Conservation (phyloP, 2,329 filamentous ascomycete genomes). For the Aspergillus quadricinctus region DNA sequence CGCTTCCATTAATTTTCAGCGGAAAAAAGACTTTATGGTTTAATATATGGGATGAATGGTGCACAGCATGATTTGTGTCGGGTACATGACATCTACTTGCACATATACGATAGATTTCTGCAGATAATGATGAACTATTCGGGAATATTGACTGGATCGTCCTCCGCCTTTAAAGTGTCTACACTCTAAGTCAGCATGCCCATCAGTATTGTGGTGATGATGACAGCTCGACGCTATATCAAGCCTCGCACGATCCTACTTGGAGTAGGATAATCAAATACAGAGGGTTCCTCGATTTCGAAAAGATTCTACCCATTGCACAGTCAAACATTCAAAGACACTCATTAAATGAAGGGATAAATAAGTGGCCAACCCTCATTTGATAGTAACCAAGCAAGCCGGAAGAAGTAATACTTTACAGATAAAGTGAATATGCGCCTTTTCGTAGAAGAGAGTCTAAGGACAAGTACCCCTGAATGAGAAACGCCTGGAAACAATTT, state of each 20-base stretch:
- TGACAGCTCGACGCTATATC: not conserved
- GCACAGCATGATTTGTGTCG: not conserved
- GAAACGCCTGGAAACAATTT: not conserved
- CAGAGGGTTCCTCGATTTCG: not conserved
- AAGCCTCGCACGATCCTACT: not conserved
- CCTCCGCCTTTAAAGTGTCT: not conserved
- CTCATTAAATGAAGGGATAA: not conserved
- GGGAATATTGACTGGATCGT: not conserved
- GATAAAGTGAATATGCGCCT: not conserved
- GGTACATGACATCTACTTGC: not conserved
- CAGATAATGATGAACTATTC: not conserved
- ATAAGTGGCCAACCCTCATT: not conserved
- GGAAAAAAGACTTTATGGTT: not conserved
- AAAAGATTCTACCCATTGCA: not conserved
- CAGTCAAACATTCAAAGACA: not conserved
- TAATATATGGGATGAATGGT: not conserved
- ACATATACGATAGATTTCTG: not conserved
- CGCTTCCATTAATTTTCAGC: not conserved
- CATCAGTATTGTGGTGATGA: not conserved
- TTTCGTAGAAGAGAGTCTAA: not conserved
- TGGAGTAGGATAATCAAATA: not conserved
- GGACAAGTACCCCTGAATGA: not conserved
- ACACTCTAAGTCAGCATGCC: not conserved
- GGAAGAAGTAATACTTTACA: not conserved
- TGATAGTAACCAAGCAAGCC: not conserved